These are phyloP conservation scores for Kodamaea kaohsiungensis DNA, from an alignment of 805 yeast species.

Conservation along the genomic window DNA sequence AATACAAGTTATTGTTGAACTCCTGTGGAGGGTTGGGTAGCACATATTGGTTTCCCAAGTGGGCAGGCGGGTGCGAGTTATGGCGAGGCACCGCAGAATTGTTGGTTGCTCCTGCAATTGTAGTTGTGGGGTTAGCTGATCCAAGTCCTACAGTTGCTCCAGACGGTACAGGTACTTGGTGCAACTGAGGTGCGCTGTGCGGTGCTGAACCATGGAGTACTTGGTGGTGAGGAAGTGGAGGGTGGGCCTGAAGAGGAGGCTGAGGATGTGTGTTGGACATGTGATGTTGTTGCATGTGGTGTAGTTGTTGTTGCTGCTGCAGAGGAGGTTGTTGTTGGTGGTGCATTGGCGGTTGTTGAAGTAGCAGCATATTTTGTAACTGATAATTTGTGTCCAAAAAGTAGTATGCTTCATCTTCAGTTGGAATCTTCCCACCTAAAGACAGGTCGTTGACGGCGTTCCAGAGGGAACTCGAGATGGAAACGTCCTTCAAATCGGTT, in stretches of 20 bases:
- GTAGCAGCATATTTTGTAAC: conserved; percentile 38
- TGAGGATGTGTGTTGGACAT: conserved; percentile 12
- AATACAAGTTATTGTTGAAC: conserved; percentile 1
- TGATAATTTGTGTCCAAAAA: conserved; percentile 47
- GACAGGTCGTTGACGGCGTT: conserved; percentile 58
- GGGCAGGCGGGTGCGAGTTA: conserved; percentile 15
- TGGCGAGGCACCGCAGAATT: conserved; percentile 9
- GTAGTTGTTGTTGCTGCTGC: conserved; percentile 10
- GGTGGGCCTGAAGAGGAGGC: conserved; percentile 13
- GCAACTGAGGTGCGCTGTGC: neutral
- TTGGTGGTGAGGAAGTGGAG: conserved; percentile 10
- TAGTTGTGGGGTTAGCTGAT: conserved; percentile 6
- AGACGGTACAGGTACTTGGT: conserved; percentile 1
- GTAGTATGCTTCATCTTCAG: conserved; percentile 53
- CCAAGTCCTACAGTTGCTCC: neutral
- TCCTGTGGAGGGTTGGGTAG: conserved; percentile 11
- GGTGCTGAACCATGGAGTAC: neutral
- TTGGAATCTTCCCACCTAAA: conserved; percentile 55
- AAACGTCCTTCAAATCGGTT: conserved; percentile 50
- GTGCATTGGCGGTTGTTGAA: conserved; percentile 21
- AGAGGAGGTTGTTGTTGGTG: conserved; percentile 15
- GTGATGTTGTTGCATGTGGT: conserved; percentile 5
- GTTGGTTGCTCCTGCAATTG: conserved; percentile 6
- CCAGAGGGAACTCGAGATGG: conserved; percentile 50
- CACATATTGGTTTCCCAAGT: conserved; percentile 4